A percentile compares a stretch with the other conserved stretches of the same genome.
These are phyloP conservation scores for Ceratobasidium sp. DNA, from an alignment of 1,284 basidiomycete species.

Conservation along the genomic window DNA sequence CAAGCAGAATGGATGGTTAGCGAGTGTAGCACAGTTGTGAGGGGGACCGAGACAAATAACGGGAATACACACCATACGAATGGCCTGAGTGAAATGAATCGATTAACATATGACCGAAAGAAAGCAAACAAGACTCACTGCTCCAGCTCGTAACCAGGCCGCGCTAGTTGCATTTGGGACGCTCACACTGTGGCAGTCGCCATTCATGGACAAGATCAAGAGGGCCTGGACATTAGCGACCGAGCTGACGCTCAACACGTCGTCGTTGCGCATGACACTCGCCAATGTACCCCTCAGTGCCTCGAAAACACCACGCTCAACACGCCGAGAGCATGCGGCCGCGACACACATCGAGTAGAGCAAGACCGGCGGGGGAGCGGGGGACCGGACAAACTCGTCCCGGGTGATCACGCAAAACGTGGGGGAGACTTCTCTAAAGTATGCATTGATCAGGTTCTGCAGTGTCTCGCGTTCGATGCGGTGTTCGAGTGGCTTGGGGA, in stretches of 20 bases:
- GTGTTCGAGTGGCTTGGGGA: conserved; percentile 66
- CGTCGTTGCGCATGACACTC: conserved; percentile 82
- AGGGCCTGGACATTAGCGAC: conserved; percentile 89
- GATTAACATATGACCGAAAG: conserved; percentile 23
- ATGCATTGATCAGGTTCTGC: conserved; percentile 85
- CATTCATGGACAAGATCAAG: conserved; percentile 80
- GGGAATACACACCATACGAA: conserved; percentile 72
- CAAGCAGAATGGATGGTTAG: conserved; percentile 30
- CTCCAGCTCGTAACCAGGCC: conserved; percentile 75
- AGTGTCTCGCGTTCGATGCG: conserved; percentile 78
- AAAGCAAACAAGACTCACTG: conserved; percentile 45
- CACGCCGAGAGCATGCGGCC: conserved; percentile 81
- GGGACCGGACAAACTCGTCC: conserved; percentile 63
- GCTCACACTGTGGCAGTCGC: conserved; percentile 78
- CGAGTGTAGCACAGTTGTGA: conserved; percentile 44
- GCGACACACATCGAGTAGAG: conserved; percentile 93
- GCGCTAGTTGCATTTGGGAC: conserved; percentile 77
- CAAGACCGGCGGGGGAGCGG: conserved; percentile 76
- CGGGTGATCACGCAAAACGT: conserved; percentile 85
- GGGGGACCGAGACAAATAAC: background rate
- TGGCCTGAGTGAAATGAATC: conserved; percentile 54
- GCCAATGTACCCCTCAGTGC: conserved; percentile 84
- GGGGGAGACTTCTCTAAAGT: conserved; percentile 85
- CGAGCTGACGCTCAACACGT: conserved; percentile 84
- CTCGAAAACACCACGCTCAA: conserved; percentile 82